These are phyloP conservation scores for Leucoagaricus sp. DNA, from an alignment of 1,284 basidiomycete genomes.

Conservation along the genomic window DNA sequence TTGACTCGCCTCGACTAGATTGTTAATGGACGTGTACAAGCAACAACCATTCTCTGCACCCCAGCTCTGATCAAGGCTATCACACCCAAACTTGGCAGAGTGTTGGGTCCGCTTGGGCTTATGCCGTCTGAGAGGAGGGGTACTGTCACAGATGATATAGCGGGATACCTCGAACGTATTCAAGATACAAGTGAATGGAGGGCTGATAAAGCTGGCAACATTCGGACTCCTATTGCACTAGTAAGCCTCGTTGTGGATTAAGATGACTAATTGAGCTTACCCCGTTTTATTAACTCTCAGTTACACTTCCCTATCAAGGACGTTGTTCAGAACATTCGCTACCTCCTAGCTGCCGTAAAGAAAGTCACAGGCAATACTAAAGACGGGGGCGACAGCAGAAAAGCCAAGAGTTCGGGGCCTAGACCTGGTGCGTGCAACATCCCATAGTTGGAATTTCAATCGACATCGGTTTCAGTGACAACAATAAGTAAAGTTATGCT, in stretches of 20 bases:
- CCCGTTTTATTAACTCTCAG: constrained; percentile 38
- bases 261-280: not conserved
- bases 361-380: constrained; percentile 69
- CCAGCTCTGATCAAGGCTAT: constrained; percentile 80
- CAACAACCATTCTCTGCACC: constrained; percentile 86
- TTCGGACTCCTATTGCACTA: constrained; percentile 77
- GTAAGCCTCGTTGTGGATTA: constrained; percentile 40
- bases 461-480: constrained; percentile 43
- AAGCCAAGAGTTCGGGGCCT: constrained; percentile 33
- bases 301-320: constrained; percentile 75
- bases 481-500: constrained; percentile 76
- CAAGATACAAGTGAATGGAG: constrained; percentile 91
- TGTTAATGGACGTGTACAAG: constrained; percentile 64
- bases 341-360: constrained; percentile 81
- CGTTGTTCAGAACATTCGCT: constrained; percentile 77
- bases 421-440: constrained; percentile 35
- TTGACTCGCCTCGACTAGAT: constrained; percentile 45
- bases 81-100: constrained; percentile 81
- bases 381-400: constrained; percentile 33
- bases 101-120: constrained; percentile 90
- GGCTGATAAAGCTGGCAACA: constrained; percentile 86
- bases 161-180: constrained; percentile 77
- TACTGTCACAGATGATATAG: constrained; percentile 89
- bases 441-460: not conserved
- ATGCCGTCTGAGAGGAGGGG: constrained; percentile 96